Evolutionary conservation across 2,329 filamentous ascomycete species (phyloP).

Genomic region (Ascochyta viciae-villosae): DNA sequence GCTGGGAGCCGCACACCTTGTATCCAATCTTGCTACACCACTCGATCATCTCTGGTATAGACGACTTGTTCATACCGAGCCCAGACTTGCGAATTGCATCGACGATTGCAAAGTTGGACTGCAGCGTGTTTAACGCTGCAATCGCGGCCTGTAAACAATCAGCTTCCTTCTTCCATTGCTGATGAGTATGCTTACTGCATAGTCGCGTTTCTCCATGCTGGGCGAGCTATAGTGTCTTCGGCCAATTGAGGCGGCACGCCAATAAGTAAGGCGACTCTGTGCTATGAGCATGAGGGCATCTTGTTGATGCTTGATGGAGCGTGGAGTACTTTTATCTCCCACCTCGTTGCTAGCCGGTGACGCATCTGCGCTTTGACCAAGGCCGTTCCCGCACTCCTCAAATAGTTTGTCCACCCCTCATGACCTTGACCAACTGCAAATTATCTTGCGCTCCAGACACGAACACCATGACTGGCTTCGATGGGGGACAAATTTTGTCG

Average conservation of each 20-base stretch:
- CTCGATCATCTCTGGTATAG: slow-evolving; percentile 81
- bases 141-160: slow-evolving; percentile 67
- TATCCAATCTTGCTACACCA: slow-evolving; percentile 82
- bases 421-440: background rate
- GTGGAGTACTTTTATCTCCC: slow-evolving; percentile 22
- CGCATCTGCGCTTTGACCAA: slow-evolving; percentile 14
- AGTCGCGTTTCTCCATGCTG: slow-evolving; percentile 45
- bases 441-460: background rate
- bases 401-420: slow-evolving; percentile 1
- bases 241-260: slow-evolving; percentile 17
- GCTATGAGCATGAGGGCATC: slow-evolving; percentile 45
- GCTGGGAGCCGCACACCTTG: slow-evolving; percentile 61
- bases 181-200: slow-evolving; percentile 34
- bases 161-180: slow-evolving; percentile 16
- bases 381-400: slow-evolving; percentile 13
- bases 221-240: slow-evolving; percentile 25
- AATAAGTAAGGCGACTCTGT: slow-evolving; percentile 26
- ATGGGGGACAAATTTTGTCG: background rate
- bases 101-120: slow-evolving; percentile 79
- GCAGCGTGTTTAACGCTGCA: slow-evolving; percentile 74
- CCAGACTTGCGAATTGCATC: slow-evolving; percentile 80
- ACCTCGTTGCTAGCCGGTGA: slow-evolving; percentile 36
- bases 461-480: background rate
- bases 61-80: slow-evolving; percentile 72
- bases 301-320: slow-evolving; percentile 14